Percentiles rank a stretch among this genome's conserved stretches.
phyloP scores from a whole-genome alignment of 1,284 basidiomycete genomes.

The Porogramme epimiltina region DNA sequence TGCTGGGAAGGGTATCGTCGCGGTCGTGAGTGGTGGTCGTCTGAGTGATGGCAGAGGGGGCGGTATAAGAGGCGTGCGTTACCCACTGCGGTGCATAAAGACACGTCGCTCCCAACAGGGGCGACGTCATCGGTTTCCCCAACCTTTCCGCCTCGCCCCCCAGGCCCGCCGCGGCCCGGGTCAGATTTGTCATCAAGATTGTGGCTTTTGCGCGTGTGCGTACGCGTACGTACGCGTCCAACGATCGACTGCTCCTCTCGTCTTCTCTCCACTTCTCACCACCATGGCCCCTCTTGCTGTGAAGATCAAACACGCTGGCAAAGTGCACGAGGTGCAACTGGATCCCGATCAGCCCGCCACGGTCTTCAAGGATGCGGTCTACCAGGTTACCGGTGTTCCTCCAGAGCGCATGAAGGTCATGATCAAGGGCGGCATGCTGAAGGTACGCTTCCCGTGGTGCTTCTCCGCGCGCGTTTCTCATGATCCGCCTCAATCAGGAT shows the following conservation, averaged over 20 bases:
- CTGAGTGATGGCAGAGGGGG: neutral
- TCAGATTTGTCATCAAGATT: constrained; percentile 22
- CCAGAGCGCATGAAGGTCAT: constrained; percentile 95
- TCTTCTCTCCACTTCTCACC: constrained; percentile 8
- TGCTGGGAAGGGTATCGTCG: neutral
- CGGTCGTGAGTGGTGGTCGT: constrained; percentile 1
- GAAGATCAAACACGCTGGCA: constrained; percentile 91
- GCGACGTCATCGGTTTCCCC: constrained; percentile 15
- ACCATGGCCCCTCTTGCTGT: constrained; percentile 69
- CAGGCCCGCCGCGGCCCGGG: constrained; percentile 5
- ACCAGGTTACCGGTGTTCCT: constrained; percentile 85
- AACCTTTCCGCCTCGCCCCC: neutral
- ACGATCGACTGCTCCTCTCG: neutral
- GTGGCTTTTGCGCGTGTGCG: constrained; percentile 15
- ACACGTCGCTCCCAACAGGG: constrained; percentile 16
- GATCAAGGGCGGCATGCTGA: constrained; percentile 92
- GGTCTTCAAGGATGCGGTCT: constrained; percentile 84
- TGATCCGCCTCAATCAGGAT: constrained; percentile 53
- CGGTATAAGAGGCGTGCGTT: constrained; percentile 4
- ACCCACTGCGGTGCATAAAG: constrained; percentile 3
- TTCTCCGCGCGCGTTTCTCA: neutral
- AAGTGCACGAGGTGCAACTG: constrained; percentile 66
- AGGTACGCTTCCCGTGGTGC: constrained; percentile 46
- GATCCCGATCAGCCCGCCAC: constrained; percentile 69
- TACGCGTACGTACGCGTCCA: constrained; percentile 22